Base-by-base conservation (phyloP, 306 rosid genomes). In the Cicer arietinum region DNA sequence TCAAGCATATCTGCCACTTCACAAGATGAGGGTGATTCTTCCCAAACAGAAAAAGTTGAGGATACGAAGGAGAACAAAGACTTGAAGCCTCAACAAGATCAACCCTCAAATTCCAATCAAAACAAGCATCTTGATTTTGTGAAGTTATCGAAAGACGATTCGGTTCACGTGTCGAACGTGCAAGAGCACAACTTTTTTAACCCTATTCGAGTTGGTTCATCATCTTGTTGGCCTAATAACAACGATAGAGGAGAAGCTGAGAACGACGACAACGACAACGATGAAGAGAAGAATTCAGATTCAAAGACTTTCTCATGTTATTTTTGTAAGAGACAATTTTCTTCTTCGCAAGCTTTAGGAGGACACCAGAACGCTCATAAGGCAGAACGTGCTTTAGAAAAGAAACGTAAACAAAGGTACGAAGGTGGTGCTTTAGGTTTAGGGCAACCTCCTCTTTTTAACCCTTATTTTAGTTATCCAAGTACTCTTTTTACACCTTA, bases 291-390 rank as follows among this genome's bases (percentile, higher is more conserved):
- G 9, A 47, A n/a, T 0, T 45, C 60, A 1, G 64, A 73, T 50
- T 10, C 76, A 18, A 90, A 71, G 81, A 82, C 82, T 46, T 90
- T 86, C 60, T 84, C 88, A 0, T 92, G 98, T 82, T 84, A 71
- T 59, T 92, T 87, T 14, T 92, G 98, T 67, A 88, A 84, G 79
- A 86, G 94, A 44, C 78, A 83, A 40, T 92, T 92, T 78, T 86
- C 90, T 3, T 83, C 98, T 0, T 89, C 96, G 1, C 98, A 92
- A 45, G 98, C 98, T 0, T 46, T 92, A 14, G 98, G 98, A 25
- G 96, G 98, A 1, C 98, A 90, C 14, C 98, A 92, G 53, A 92
- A 92, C 56, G 96, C 98, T 0, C 98, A 92, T 46, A 92, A 89
- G 47, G 90, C 84, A 20, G 96, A 90, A 82, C 88, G 92, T 0